phyloP scores from a whole-genome alignment of 345 rosid species.

The Bruguiera parviflora region DNA sequence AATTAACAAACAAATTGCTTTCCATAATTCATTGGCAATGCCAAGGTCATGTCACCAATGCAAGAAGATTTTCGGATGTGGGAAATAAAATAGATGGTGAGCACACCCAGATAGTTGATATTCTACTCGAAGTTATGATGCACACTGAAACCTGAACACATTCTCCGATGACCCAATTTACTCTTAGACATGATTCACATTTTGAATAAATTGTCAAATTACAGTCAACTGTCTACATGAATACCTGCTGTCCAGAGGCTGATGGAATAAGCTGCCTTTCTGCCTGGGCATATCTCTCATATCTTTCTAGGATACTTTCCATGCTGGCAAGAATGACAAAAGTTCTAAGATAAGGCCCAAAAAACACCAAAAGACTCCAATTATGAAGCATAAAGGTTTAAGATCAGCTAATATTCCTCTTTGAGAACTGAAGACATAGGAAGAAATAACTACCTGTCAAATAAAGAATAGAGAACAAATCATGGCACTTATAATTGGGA shows the following conservation, averaged over 20 bases:
- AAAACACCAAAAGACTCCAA: not conserved
- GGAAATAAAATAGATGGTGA: no score
- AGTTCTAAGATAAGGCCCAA: not conserved
- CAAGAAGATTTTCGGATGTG: no score
- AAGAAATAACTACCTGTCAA: not conserved
- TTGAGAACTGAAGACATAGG: not conserved
- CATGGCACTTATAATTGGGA: not conserved
- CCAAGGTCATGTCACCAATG: no score
- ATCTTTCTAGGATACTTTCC: constrained; percentile 14
- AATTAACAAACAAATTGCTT: no score
- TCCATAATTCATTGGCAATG: no score
- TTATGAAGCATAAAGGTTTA: not conserved
- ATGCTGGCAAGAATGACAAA: constrained; percentile 2
- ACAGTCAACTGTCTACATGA: no score
- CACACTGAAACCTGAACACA: no score
- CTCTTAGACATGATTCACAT: no score
- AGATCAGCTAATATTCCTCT: not conserved
- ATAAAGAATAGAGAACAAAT: not conserved
- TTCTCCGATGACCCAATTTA: no score
- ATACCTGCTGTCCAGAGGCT: constrained; percentile 2
- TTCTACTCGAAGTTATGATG: no score
- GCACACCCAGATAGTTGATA: no score
- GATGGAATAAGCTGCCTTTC: not conserved
- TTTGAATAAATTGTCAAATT: no score
- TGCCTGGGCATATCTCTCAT: not conserved